These are phyloP conservation scores for Infundibulicybe gibba DNA, from an alignment of 768 basidiomycete genomes.

Conservation along the genomic window DNA sequence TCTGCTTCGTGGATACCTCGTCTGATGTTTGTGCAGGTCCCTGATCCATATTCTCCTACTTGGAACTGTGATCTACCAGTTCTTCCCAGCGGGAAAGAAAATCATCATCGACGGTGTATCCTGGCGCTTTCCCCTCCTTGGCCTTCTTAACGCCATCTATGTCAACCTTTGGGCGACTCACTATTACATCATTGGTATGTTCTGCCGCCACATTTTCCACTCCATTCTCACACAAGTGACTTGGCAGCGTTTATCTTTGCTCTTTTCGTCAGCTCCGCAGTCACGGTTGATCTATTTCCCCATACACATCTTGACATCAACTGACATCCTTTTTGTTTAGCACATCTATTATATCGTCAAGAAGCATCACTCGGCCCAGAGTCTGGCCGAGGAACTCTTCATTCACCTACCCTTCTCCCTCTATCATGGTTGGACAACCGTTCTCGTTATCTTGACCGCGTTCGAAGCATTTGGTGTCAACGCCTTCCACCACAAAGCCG, in stretches of 20 bases:
- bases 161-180: conserved; percentile 81
- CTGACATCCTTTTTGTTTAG: conserved; percentile 34
- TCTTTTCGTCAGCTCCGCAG: conserved; percentile 78
- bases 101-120: conserved; percentile 83
- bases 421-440: conserved; percentile 91
- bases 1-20: not conserved
- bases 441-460: conserved; percentile 75
- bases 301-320: conserved; percentile 22
- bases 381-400: conserved; percentile 75
- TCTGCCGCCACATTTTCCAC: conserved; percentile 3
- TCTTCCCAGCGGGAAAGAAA: conserved; percentile 71
- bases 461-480: conserved; percentile 91
- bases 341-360: conserved; percentile 96
- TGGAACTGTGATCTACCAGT: conserved; percentile 89
- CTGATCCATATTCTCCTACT: conserved; percentile 89
- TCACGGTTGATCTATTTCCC: conserved; percentile 31
- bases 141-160: conserved; percentile 84
- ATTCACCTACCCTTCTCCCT: conserved; percentile 96
- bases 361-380: conserved; percentile 71
- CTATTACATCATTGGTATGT: conserved; percentile 63
- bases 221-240: conserved; percentile 5
- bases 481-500: conserved; percentile 57
- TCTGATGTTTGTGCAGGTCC: conserved; percentile 45
- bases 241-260: conserved; percentile 78
- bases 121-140: conserved; percentile 91